Evolutionary conservation across 306 rosid genomes (phyloP), one percentile per base, ranked within the genome.

Genomic region (Glycyrrhiza uralensis): DNA sequence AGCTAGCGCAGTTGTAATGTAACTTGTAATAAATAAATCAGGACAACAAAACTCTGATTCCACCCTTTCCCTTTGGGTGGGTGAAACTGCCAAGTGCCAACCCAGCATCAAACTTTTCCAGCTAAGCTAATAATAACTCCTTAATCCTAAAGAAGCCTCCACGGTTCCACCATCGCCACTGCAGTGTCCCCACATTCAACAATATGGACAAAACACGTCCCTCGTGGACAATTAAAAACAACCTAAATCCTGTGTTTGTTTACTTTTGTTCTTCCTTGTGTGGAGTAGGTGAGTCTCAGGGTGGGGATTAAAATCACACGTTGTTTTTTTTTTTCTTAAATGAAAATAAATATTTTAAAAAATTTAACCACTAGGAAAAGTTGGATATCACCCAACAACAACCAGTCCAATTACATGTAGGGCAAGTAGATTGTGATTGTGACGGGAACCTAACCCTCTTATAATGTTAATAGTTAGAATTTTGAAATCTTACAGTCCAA

Each of bases 1-100:
- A 14, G 13, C 6, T 14, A 46, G 22, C 8, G 23, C 22, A 46
- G 54, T 46, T 45, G 45, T 11, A 1, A 17, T 24, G 9, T 24
- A 5, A 9, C 15, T n/a, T 52, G 60, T 54, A 17, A 24, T 47
- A 17, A 47, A 47, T n/a, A 47, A 8, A 11, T 47, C 26, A 35
- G 41, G 2, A 32, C 7, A 4, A 32, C 36, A 32, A 32, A n/a
- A n/a, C n/a, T n/a, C n/a, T n/a, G 36, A 1, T 4, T 32, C 36
- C 3, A 32, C 6, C 24, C 26, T 18, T 49, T n/a, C n/a, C 26
- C 3, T 4, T 24, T n/a, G 36, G 11, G 38, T 56, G 39, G n/a
- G n/a, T n/a, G n/a, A n/a, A n/a, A 28, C 22, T 2, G 32, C 23
- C n/a, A n/a, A 71, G 29, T 55, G 76, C 79, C 79, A 75, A 52